A percentile compares a stretch with the other conserved stretches of the same genome.
Conservation (phyloP, 2,329 filamentous ascomycete species). For the Phialophora chinensis region DNA sequence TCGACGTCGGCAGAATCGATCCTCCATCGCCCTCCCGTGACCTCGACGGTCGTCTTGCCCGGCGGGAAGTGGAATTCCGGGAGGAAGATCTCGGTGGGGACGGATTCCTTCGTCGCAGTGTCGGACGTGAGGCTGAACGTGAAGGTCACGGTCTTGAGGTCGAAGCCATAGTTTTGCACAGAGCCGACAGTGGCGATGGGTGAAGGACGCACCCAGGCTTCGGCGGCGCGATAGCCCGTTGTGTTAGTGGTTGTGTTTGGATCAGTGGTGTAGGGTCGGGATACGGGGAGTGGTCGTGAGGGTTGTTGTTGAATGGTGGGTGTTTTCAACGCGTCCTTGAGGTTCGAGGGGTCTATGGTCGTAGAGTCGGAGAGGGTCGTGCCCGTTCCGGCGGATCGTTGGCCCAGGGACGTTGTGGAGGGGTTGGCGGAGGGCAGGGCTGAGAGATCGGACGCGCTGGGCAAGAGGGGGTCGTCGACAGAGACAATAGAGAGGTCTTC, state of each 20-base stretch:
- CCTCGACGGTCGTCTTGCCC: conserved; percentile 71
- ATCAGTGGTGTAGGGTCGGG: not conserved
- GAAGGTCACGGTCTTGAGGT: conserved; percentile 79
- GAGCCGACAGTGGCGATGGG: conserved; percentile 77
- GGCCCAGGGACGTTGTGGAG: conserved; percentile 47
- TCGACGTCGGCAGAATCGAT: conserved; percentile 76
- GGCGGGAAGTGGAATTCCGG: conserved; percentile 92
- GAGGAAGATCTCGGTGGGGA: conserved; percentile 81
- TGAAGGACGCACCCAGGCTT: conserved; percentile 88
- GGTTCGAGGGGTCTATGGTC: conserved; percentile 73
- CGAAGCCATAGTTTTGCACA: conserved; percentile 76
- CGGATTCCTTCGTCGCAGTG: conserved; percentile 64
- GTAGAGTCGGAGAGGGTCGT: conserved; percentile 52
- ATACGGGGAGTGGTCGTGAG: not conserved
- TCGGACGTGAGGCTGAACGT: conserved; percentile 71
- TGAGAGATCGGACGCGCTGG: conserved; percentile 41
- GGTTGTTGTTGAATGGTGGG: conserved; percentile 62
- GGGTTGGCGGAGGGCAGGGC: conserved; percentile 46
- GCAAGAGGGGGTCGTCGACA: conserved; percentile 72
- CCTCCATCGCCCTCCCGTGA: conserved; percentile 87
- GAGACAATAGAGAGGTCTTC: conserved; percentile 94
- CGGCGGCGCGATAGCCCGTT: conserved; percentile 83
- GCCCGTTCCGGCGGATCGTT: conserved; percentile 57
- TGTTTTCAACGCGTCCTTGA: conserved; percentile 71
- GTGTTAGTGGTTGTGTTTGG: not conserved